These are phyloP conservation scores for Ceratocystis alfenasii DNA, from an alignment of 2,329 filamentous ascomycete genomes.

Conservation along the genomic window DNA sequence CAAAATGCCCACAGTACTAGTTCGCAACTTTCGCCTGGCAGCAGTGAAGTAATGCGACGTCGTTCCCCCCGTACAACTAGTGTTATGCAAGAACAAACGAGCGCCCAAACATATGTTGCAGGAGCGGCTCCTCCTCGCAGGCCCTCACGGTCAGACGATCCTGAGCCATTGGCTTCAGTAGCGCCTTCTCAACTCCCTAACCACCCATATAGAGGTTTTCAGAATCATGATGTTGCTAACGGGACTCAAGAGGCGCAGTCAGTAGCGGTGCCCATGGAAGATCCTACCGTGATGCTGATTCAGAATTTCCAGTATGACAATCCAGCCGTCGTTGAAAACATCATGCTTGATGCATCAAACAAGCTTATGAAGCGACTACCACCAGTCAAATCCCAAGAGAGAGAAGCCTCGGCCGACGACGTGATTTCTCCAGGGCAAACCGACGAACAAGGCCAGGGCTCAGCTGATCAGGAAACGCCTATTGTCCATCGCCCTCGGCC, in stretches of 20 bases:
- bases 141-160: conserved; percentile 9
- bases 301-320: conserved; percentile 46
- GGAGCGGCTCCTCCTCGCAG: conserved; percentile 7
- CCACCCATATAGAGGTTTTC: conserved; percentile 27
- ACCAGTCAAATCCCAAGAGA: neutral
- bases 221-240: neutral
- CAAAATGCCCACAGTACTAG: conserved; percentile 35
- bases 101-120: neutral
- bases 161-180: conserved; percentile 3
- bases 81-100: neutral
- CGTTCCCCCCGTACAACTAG: conserved; percentile 34
- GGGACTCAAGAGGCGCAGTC: neutral
- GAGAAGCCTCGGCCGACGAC: neutral
- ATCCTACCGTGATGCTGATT: conserved; percentile 42
- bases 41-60: conserved; percentile 37
- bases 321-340: conserved; percentile 37
- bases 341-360: conserved; percentile 36
- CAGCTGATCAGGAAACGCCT: conserved; percentile 24
- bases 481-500: conserved; percentile 45
- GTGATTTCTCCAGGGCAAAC: conserved; percentile 2
- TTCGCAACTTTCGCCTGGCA: conserved; percentile 40
- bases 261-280: conserved; percentile 25
- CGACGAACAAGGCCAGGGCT: conserved; percentile 4
- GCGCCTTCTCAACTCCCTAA: neutral
- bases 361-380: conserved; percentile 24